Conservation (phyloP, 352 stramenopile genomes). For the Phytophthora foliorum region DNA sequence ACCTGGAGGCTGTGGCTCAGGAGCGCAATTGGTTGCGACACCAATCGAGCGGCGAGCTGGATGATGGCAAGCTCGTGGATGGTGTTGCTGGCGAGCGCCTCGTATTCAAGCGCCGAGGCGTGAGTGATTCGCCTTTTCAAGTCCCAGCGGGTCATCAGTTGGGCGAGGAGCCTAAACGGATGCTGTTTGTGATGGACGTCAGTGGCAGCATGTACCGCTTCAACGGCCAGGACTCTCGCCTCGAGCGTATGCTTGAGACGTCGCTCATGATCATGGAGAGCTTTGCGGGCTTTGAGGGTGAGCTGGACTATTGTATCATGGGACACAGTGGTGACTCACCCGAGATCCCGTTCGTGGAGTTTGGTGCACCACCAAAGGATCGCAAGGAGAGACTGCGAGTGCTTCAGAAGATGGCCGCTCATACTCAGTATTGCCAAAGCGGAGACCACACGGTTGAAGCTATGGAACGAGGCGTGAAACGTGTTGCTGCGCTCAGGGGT, state of each 20-base stretch:
- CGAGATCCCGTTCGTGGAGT: slow-evolving; percentile 93
- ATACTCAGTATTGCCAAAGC: slow-evolving; percentile 95
- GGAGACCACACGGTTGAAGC: slow-evolving; percentile 96
- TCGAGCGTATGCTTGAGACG: slow-evolving; percentile 94
- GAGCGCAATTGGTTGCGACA: slow-evolving; percentile 95
- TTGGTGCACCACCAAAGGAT: slow-evolving; percentile 81
- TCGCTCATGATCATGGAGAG: slow-evolving; percentile 97
- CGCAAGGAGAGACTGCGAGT: slow-evolving; percentile 93
- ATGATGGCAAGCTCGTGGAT: slow-evolving; percentile 96
- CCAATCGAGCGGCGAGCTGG: slow-evolving; percentile 95
- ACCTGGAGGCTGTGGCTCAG: slow-evolving; percentile 85
- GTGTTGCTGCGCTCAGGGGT: slow-evolving; percentile 66
- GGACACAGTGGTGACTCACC: slow-evolving; percentile 93
- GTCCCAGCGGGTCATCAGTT: slow-evolving; percentile 28
- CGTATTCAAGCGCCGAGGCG: slow-evolving; percentile 94
- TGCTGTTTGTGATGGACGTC: slow-evolving; percentile 95
- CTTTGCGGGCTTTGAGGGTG: slow-evolving; percentile 89
- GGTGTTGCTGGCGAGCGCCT: slow-evolving; percentile 92
- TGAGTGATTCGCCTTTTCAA: slow-evolving; percentile 67
- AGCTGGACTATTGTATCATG: slow-evolving; percentile 94
- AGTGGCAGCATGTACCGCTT: slow-evolving; percentile 95
- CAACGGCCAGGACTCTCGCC: slow-evolving; percentile 93
- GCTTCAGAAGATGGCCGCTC: slow-evolving; percentile 94
- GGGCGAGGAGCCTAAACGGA: slow-evolving; percentile 69
- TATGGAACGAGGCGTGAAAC: slow-evolving; percentile 83